Evolutionary conservation across 1,284 basidiomycete genomes (phyloP), one percentile per base, ranked within the genome.

Genomic region (Ustilago bromivora): DNA sequence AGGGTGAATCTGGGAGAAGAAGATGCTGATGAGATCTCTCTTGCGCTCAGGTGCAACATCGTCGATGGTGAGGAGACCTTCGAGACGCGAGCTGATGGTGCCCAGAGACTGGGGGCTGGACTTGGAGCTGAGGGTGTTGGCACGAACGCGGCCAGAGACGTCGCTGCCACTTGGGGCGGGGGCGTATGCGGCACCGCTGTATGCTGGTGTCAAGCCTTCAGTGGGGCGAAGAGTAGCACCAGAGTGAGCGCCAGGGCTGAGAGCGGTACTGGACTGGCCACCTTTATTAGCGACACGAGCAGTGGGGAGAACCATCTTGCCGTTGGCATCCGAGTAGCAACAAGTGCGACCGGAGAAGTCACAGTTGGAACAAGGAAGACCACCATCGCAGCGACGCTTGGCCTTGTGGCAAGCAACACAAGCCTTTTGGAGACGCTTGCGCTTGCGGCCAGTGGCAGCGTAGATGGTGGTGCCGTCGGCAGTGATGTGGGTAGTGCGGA

Each of bases 321-420:
- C 76, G 55, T 65, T 73, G 67, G 76, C 71, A 35, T 78, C 76
- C 51, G 76, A 78, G 65, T 89, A 89, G 43, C 87, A 79, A 71
- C 88, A 89, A 3, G 85, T 78, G 38, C 76, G 66, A 31, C 76
- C 76, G 65, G 67, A 71, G 70, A 89, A 88, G 78, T 89, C 88
- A 82, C 88, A 89, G 78, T 89, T 89, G 55, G 87, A 87, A 76
- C 88, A 89, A 1, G 88, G 88, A 0, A 88, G 87, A 55, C 88
- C 88, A 19, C 88, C 88, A 71, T 89, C 88, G 62, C 88, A 89
- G 13, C 88, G 83, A 56, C 88, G 82, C 81, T 89, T 89, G 76
- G 88, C 88, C 82, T 88, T 78, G 71, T 82, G 81, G 68, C 81
- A 82, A 49, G 80, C 75, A n/a, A 81, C 80, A 47, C 81, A 82